A percentile compares a stretch with the other conserved stretches of the same genome.
Conservation (phyloP, 345 rosid species). For the Garcia nutans region DNA sequence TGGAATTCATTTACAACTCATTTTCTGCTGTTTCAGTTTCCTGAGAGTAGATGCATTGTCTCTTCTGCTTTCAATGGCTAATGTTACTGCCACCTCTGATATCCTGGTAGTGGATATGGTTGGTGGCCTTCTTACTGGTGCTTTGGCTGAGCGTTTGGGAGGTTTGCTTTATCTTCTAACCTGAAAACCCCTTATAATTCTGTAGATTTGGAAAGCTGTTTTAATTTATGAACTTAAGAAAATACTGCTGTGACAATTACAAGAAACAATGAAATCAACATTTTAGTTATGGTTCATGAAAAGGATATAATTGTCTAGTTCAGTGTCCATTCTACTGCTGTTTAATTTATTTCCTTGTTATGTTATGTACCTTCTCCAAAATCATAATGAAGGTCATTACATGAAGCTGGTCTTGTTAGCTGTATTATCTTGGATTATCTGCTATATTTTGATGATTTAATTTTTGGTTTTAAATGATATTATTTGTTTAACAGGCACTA, state of each 20-base stretch:
- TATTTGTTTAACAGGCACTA: conserved; percentile 52
- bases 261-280: conserved; percentile 5
- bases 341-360: background rate
- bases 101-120: conserved; percentile 85
- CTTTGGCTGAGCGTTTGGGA: conserved; percentile 91
- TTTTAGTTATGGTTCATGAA: background rate
- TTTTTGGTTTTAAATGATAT: background rate
- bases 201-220: background rate
- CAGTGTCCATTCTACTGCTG: background rate
- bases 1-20: background rate
- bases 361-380: background rate
- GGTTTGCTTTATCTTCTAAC: conserved; percentile 38
- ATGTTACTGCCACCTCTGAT: conserved; percentile 71
- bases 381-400: background rate
- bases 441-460: background rate
- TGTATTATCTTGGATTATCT: background rate
- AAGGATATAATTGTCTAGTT: background rate
- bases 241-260: background rate
- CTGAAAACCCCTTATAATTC: background rate
- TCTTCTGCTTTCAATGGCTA: conserved; percentile 81
- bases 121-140: conserved; percentile 94
- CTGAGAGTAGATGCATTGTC: conserved; percentile 79
- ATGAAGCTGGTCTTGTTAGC: background rate
- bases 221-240: background rate
- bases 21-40: conserved; percentile 47